Evolutionary conservation across 2,329 filamentous ascomycete genomes (phyloP), one percentile per base, ranked within the genome.

Genomic region (Ascochyta fabae): DNA sequence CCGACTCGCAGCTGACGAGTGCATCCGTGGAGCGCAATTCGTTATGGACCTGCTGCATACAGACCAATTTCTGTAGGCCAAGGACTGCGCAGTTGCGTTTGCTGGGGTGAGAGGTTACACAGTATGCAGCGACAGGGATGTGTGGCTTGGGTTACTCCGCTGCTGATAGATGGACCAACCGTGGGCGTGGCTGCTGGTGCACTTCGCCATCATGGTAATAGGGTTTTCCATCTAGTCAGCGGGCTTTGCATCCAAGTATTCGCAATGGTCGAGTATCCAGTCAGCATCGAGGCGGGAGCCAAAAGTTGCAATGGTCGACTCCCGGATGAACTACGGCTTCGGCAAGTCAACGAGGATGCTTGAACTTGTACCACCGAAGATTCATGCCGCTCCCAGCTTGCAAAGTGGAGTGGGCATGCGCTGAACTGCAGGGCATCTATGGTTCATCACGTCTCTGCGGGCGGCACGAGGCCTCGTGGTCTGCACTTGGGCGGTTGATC

Each of bases 71-170:
- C 29, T 31, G 12, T n/a, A 10, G 13, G 23, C 19, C 7, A 15
- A 16, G 24, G 16, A 16, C 4, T 6, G 29, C n/a, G 31, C 10
- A 10, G 12, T 24, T 33, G 35, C 13, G 16, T 44, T 29, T 12
- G 45, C 46, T 13, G 36, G 40, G 29, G 3, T 42, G 19, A 15
- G 9, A 35, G 34, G 42, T 56, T 50, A 42, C 42, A 50, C 53
- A 27, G 8, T 31, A 56, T 47, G 42, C 31, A 43, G n/a, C 22
- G n/a, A 42, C 46, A 47, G 38, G 53, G 53, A 34, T 43, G n/a
- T 26, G 12, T 12, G 9, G 53, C 46, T 44, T 42, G 31, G 24
- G 13, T 36, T 31, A 26, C 24, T 26, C 24, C 24, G 8, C 24
- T 26, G 8, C 35, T 36, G 16, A 47, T 9, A n/a, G 48, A 50